Percentiles rank a stretch among this genome's conserved stretches.
Conservation (phyloP, 257 asterid genomes). For the Coffea eugenioides region DNA sequence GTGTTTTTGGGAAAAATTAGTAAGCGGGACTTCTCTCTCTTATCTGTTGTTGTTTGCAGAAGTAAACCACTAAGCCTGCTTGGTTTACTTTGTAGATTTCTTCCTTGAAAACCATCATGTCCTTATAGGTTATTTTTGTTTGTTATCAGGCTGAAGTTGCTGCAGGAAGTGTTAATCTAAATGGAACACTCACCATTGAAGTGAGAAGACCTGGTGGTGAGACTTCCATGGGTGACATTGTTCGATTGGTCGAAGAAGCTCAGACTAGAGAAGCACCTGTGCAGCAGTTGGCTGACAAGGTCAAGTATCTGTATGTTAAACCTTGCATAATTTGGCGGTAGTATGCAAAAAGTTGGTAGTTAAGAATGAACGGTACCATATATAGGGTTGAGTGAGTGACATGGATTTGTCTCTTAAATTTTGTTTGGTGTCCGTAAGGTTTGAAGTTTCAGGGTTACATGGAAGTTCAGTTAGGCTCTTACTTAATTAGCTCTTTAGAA, state of each 20-base stretch:
- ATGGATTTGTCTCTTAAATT: background rate
- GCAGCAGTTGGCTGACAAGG: conserved; percentile 98
- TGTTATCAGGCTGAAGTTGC: conserved; percentile 77
- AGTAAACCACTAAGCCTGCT: background rate
- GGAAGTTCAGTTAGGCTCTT: conserved; percentile 1
- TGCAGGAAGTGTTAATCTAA: conserved; percentile 95
- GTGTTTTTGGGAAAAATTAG: background rate
- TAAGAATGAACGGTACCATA: background rate
- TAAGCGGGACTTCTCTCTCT: background rate
- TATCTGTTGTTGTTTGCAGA: background rate
- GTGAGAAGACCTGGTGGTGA: conserved; percentile 98
- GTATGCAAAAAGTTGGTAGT: background rate
- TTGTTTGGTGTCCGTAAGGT: background rate
- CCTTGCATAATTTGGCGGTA: background rate
- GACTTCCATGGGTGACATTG: conserved; percentile 92
- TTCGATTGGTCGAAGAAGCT: conserved; percentile 97
- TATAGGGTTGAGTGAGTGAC: background rate
- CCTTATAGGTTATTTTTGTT: conserved; percentile 17
- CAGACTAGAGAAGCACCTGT: conserved; percentile 99
- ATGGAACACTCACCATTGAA: conserved; percentile 87
- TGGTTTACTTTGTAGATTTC: background rate
- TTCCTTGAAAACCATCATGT: conserved; percentile 19
- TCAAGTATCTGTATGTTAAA: conserved; percentile 23
- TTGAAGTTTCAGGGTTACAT: background rate
- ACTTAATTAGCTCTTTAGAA: background rate